Percentiles rank a stretch among this genome's conserved stretches.
Evolutionary conservation across 495 filamentous ascomycete genomes (phyloP).

Genomic region (Aspergillus leporis): DNA sequence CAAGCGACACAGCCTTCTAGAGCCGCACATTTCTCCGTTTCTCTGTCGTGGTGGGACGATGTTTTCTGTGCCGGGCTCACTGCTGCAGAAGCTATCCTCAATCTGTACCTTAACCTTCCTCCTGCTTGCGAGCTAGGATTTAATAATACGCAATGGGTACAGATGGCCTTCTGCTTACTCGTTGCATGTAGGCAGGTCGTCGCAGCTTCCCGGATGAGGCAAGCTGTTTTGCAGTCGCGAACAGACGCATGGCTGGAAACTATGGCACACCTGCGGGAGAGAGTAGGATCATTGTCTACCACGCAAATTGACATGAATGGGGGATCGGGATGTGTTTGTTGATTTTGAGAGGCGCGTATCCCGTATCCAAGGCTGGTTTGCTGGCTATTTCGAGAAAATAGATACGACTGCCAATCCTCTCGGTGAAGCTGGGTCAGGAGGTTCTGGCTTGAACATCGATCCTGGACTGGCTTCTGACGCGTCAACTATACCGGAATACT

Average conservation of each 20-base stretch:
- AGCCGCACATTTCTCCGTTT: not conserved
- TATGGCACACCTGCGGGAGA: constrained; percentile 14
- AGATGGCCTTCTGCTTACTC: constrained; percentile 27
- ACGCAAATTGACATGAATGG: constrained; percentile 17
- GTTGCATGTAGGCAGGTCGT: constrained; percentile 17
- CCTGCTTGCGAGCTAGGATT: constrained; percentile 16
- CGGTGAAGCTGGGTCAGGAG: too few relatives aligned
- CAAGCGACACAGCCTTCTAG: not conserved
- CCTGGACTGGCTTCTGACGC: not conserved
- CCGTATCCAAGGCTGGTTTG: constrained; percentile 3
- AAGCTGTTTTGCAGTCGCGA: not conserved
- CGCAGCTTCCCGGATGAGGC: constrained; percentile 1
- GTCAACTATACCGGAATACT: not conserved
- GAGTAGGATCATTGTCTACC: constrained; percentile 20
- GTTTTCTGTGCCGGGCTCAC: constrained; percentile 1
- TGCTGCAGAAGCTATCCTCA: constrained; percentile 16
- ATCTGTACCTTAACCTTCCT: constrained; percentile 22
- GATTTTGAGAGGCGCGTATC: not conserved
- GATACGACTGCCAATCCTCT: not conserved
- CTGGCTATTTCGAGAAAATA: not conserved
- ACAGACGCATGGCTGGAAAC: constrained; percentile 10
- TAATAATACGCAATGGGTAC: constrained; percentile 29
- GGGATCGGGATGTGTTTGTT: not conserved
- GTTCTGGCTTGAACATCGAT: not conserved
- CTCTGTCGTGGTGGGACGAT: not conserved